These are phyloP conservation scores for Leucaena leucocephala DNA, from an alignment of 306 rosid species.

Conservation along the genomic window DNA sequence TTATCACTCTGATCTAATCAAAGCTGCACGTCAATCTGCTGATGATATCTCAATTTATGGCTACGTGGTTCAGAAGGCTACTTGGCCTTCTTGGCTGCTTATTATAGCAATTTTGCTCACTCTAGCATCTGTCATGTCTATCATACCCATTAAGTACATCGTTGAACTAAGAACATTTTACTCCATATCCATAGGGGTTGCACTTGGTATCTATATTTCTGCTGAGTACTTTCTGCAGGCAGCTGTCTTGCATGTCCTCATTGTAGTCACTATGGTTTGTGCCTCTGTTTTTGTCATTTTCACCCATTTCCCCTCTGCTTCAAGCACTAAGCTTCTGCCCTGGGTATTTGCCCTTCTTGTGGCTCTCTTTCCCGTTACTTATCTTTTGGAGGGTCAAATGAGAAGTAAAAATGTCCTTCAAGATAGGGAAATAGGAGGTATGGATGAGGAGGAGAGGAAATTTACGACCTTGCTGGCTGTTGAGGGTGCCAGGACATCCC, in stretches of 20 bases:
- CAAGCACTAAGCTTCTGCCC: slow-evolving; percentile 93
- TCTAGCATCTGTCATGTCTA: slow-evolving; percentile 85
- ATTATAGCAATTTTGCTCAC: slow-evolving; percentile 85
- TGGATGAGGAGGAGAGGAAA: slow-evolving; percentile 90
- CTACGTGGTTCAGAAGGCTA: slow-evolving; percentile 77
- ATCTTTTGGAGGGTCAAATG: slow-evolving; percentile 96
- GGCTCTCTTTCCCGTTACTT: slow-evolving; percentile 96
- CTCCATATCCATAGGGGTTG: slow-evolving; percentile 86
- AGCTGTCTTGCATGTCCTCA: slow-evolving; percentile 72
- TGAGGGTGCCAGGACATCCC: slow-evolving; percentile 97
- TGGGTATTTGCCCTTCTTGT: slow-evolving; percentile 97
- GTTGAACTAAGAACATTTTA: slow-evolving; percentile 86
- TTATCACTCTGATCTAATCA: slow-evolving; percentile 86
- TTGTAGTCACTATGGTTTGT: slow-evolving; percentile 86
- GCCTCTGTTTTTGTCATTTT: slow-evolving; percentile 89
- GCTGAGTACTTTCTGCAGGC: slow-evolving; percentile 95
- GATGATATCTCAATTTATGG: slow-evolving; percentile 98
- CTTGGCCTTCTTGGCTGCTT: slow-evolving; percentile 99
- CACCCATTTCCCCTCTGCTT: slow-evolving; percentile 95
- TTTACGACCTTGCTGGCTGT: slow-evolving; percentile 86
- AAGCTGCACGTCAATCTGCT: slow-evolving; percentile 79
- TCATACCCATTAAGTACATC: slow-evolving; percentile 87
- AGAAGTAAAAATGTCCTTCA: slow-evolving; percentile 70
- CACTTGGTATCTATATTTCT: slow-evolving; percentile 86
- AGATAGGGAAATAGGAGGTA: slow-evolving; percentile 61